phyloP scores from a whole-genome alignment of 495 filamentous ascomycete species.

The Cercophora samala region DNA sequence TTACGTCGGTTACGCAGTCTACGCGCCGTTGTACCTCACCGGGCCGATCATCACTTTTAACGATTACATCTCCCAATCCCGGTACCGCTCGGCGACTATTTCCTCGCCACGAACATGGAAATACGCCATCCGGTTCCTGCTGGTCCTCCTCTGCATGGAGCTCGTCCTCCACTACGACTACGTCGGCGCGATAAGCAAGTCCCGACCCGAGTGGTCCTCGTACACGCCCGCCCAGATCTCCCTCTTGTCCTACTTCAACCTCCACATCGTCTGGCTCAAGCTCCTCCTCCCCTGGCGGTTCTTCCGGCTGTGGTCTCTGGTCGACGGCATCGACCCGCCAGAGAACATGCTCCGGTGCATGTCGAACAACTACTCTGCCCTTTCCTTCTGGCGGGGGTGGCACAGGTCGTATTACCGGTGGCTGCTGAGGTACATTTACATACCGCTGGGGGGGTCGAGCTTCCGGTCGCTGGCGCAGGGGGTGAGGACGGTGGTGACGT shows the following conservation, averaged over 20 bases:
- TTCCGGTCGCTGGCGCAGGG: slow-evolving; percentile 36
- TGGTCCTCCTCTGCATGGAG: slow-evolving; percentile 87
- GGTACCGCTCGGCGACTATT: slow-evolving; percentile 68
- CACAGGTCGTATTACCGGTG: slow-evolving; percentile 92
- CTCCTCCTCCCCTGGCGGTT: slow-evolving; percentile 94
- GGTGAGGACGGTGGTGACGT: slow-evolving; percentile 61
- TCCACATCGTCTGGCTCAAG: slow-evolving; percentile 98
- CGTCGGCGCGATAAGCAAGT: slow-evolving; percentile 86
- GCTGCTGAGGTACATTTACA: slow-evolving; percentile 90
- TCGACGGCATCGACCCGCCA: slow-evolving; percentile 89
- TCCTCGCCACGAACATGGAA: slow-evolving; percentile 60
- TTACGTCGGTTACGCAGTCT: slow-evolving; percentile 83
- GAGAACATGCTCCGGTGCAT: slow-evolving; percentile 99
- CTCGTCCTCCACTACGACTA: slow-evolving; percentile 91
- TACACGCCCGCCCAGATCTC: slow-evolving; percentile 87
- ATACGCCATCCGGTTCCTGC: slow-evolving; percentile 80
- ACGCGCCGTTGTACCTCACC: slow-evolving; percentile 87
- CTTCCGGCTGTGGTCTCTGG: slow-evolving; percentile 90
- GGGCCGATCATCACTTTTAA: slow-evolving; percentile 97
- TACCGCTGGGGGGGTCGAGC: slow-evolving; percentile 76
- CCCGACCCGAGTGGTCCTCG: slow-evolving; percentile 67
- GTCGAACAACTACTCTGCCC: slow-evolving; percentile 85
- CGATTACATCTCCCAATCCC: slow-evolving; percentile 84
- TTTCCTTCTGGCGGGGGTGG: slow-evolving; percentile 96
- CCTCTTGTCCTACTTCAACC: slow-evolving; percentile 93